Base-by-base conservation (phyloP, 1,139 yeast species). In the Sugiyamaella castrensis region DNA sequence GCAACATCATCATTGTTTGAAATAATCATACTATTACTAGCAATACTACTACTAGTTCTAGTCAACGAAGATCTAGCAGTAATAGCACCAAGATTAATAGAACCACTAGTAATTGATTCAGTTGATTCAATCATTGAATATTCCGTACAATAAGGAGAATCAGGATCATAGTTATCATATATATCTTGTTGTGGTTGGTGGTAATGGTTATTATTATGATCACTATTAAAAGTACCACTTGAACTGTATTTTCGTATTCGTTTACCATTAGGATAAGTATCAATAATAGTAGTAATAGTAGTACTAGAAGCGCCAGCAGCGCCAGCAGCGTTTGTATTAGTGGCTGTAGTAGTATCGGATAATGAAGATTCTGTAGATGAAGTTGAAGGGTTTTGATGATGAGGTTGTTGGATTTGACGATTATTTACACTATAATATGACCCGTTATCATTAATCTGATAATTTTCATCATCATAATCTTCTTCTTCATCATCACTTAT, bases 401-500 rank as follows among this genome's bases (percentile, higher is more conserved):
- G 24, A 19, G 24, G 24, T 19, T n/a, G 34, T 13, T 13, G 12
- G 12, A 13, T 6, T 31, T n/a, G 34, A 6, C 13, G 13, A 31
- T 31, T n/a, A 31, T 31, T 31, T 29, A n/a, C 11, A 13, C 5
- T 31, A 31, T n/a, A 13, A 31, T 31, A n/a, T 31, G 3, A 6
- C 3, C 34, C 34, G 5, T 31, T 13, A n/a, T 6, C 6, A 31
- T 5, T n/a, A 13, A n/a, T 31, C 5, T 31, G 15, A 31, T 19
- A 19, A 19, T 19, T 19, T 19, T 32, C 44, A 27, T 51, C 51
- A n/a, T 51, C 53, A 29, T 50, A 53, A 10, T 54, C 57, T 16
- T 56, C 57, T 16, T 56, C 61, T 12, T 57, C 61, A 42, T 59
- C 63, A 43, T 64, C 66, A 33, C 64, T 66, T 15, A 67, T 65